A percentile compares a stretch with the other conserved stretches of the same genome.
Evolutionary conservation across 192 early-diverging fungal genomes (phyloP).

Genomic region (Umbelopsis sp.): DNA sequence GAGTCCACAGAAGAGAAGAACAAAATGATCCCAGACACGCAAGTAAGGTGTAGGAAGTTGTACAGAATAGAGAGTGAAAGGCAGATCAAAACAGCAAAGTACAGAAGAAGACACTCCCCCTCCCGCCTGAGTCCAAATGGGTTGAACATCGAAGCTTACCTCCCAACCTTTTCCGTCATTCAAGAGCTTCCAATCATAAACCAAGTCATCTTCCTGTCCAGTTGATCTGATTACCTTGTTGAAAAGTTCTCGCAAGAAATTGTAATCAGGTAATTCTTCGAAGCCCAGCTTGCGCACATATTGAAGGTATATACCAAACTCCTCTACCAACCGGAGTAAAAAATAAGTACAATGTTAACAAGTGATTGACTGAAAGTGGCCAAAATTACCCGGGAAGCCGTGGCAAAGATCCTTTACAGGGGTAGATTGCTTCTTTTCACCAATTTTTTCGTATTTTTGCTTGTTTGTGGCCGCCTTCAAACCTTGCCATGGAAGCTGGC

Average conservation of each 20-base stretch:
- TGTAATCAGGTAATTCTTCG: conserved; percentile 96
- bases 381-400: conserved; percentile 72
- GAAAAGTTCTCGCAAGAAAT: conserved; percentile 84
- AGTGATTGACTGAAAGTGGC: neutral
- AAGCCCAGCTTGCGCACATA: conserved; percentile 91
- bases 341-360: neutral
- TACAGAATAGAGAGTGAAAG: too few relatives aligned
- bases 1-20: neutral
- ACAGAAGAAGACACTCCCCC: neutral
- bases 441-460: conserved; percentile 99
- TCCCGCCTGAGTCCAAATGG: neutral
- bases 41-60: too few relatives aligned
- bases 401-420: conserved; percentile 89
- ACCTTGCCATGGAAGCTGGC: conserved; percentile 96
- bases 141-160: conserved; percentile 12
- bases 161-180: conserved; percentile 61
- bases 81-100: conserved; percentile 8
- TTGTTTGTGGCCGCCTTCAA: conserved; percentile 97
- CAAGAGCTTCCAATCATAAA: conserved; percentile 89
- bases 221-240: conserved; percentile 71
- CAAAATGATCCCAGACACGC: too few relatives aligned
- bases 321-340: conserved; percentile 48
- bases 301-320: conserved; percentile 87
- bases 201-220: conserved; percentile 80
- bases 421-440: conserved; percentile 95